Percentiles rank a stretch among this genome's conserved stretches.
phyloP scores from a whole-genome alignment of 495 filamentous ascomycete species.

The Podospora comata region DNA sequence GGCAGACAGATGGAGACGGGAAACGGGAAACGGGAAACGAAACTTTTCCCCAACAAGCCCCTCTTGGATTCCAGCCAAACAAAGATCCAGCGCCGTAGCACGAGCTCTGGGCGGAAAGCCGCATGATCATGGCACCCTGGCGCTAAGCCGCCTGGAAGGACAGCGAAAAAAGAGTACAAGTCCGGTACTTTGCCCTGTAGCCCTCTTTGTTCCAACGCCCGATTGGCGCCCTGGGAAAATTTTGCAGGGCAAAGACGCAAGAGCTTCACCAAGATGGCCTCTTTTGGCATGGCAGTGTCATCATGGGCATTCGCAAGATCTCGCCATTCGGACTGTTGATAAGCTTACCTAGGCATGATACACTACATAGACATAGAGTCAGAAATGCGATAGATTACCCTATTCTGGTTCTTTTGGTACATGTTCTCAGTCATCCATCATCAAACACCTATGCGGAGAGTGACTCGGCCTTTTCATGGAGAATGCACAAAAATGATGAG shows the following conservation, averaged over 20 bases:
- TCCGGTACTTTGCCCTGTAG: neutral
- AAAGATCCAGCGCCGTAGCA: slow-evolving; percentile 14
- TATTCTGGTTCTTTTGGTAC: neutral
- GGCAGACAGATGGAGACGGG: neutral
- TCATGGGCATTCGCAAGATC: neutral
- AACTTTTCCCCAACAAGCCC: neutral
- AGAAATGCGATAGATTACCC: neutral
- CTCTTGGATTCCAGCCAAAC: slow-evolving; percentile 9
- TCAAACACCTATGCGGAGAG: too few species aligned
- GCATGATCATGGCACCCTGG: slow-evolving; percentile 18
- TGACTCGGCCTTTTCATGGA: neutral
- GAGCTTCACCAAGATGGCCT: neutral
- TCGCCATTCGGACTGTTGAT: too few species aligned
- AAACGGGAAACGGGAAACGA: neutral
- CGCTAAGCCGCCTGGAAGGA: slow-evolving; percentile 7
- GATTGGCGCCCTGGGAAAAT: neutral
- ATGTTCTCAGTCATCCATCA: neutral
- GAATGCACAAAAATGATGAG: neutral
- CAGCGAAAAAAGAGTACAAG: slow-evolving; percentile 1
- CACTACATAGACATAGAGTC: neutral
- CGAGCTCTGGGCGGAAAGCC: slow-evolving; percentile 16
- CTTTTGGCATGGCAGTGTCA: neutral
- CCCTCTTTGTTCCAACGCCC: neutral
- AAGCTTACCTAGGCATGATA: too few species aligned
- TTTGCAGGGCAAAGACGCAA: slow-evolving; percentile 3